Base-by-base conservation (phyloP, 1,284 basidiomycete genomes). In the Ustilago loliicola region DNA sequence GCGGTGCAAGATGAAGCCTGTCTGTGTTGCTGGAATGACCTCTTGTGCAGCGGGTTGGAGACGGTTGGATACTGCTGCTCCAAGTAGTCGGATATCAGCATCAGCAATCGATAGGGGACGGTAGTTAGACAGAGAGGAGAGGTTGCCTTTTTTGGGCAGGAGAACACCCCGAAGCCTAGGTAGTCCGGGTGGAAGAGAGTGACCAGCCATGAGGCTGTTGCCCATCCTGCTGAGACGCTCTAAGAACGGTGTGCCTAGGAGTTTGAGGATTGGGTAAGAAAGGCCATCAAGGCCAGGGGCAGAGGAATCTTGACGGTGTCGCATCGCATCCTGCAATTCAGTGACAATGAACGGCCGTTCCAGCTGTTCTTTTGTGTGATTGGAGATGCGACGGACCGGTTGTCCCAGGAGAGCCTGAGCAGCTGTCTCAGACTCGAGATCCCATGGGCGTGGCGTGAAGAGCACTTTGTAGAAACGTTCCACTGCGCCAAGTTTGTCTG, bases 241-340 rank as follows among this genome's bases (percentile, higher is more conserved):
- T 2, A 61, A 25, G 25, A 38, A 61, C 0, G 25, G 9, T 6
- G 11, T 3, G 2, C 59, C 51, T 4, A 53, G 48, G n/a, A 51
- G 25, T 4, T 40, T 29, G 25, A 63, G 40, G 23, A 55, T 15
- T 0, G 52, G 53, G 15, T 63, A 63, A 10, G 61, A 10, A 6
- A 63, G 30, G 9, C 52, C 52, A 29, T 63, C 61, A 6, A 63
- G 19, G 19, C 61, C 61, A 2, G 61, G 61, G 13, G 53, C 61
- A 2, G 61, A 63, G 8, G 17, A 27, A 9, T 56, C 61, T 48
- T 21, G 52, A 3, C 15, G 5, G 32, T 32, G 61, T 1, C 2
- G 15, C 9, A 63, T 29, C 3, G 38, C 53, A 27, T 17, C 42
- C n/a, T 56, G 40, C 6, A 63, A 30, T 30, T 63, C 61, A 17